Evolutionary conservation across 805 yeast species (phyloP), one percentile per base, ranked within the genome.

Genomic region (Kuraishia hungarica): DNA sequence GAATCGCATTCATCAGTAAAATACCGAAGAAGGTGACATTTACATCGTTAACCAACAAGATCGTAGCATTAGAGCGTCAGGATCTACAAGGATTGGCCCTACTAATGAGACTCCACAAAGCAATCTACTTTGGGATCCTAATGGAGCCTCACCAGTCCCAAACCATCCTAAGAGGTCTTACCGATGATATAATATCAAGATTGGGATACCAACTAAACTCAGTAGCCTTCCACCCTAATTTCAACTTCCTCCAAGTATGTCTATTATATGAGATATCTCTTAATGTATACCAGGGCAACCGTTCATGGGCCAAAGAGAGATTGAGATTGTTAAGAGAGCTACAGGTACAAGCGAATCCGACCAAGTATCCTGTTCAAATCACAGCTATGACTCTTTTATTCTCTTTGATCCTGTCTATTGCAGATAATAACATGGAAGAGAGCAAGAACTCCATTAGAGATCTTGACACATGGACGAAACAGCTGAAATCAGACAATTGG

Each of bases 21-120:
- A 50, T 28, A 1, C 64, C 64, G 39, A 56, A 66, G 13, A 66
- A 59, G 17, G 54, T 71, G 5, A 58, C 70, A 2, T n/a, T 67
- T n/a, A 65, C 62, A 28, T 75, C 68, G 57, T 55, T 75, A 28
- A 66, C 65, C 54, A 64, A 62, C 2, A 60, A 65, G 8, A 59
- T 68, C 1, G 52, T 58, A 1, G 61, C 62, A 23, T 66, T 62
- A 56, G 53, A 57, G n/a, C 17, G 43, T 2, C 28, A 51, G 6
- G 64, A 63, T 2, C 56, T 52, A 15, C 11, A 13, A 1, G 60
- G 62, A 5, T 60, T 68, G 8, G 54, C 67, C 1, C 58, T 63
- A n/a, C 55, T 75, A 19, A 67, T 77, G 24, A 56, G 59, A 22
- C 64, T 73, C 21, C 55, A 70, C 39, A 70, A 72, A 56, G 60